Base-by-base conservation (phyloP, 2,329 filamentous ascomycete genomes). In the Rhexocercosporidium sp. region DNA sequence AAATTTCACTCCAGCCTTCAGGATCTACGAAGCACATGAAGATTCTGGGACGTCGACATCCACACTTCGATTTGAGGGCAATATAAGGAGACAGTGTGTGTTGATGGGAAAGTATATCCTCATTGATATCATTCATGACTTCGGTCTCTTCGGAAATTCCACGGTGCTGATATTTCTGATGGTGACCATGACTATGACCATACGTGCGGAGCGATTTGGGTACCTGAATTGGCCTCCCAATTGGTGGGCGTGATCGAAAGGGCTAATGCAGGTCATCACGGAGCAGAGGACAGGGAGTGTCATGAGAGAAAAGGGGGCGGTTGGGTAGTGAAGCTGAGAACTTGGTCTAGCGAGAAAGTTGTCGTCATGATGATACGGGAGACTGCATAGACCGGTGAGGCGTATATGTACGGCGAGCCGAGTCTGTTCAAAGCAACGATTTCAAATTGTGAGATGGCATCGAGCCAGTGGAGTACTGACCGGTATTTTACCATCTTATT, bases 351-450 rank as follows among this genome's bases (percentile, higher is more conserved):
- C 57, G 57, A 60, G 18, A 46, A n/a, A 29, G 16, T 59, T 37
- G 27, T 60, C 39, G 18, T 60, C 57, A 46, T 46, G 14, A 46
- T 20, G 39, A 2, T 46, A 44, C 25, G 39, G 39, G 7, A 20
- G 27, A 29, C 57, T 47, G 27, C 25, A 47, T 27, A 47, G 57
- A 47, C 57, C 57, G 12, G 9, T 46, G 18, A 60, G 57, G 57
- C 25, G 27, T 60, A 60, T 47, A 60, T 60, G 41, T 60, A 60
- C 57, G 39, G 57, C 25, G 57, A 60, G 57, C 57, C 4, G 22
- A 56, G n/a, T 8, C 8, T 14, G 31, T 37, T 34, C 16, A 18
- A 41, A 9, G 27, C 16, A 18, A 41, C 12, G 27, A 16, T 16
- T 16, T 22, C 29, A 20, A 20, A n/a, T n/a, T n/a, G 9, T n/a